These are phyloP conservation scores for Trichoderma atroviride DNA, from an alignment of 2,329 filamentous ascomycete genomes.

Conservation along the genomic window DNA sequence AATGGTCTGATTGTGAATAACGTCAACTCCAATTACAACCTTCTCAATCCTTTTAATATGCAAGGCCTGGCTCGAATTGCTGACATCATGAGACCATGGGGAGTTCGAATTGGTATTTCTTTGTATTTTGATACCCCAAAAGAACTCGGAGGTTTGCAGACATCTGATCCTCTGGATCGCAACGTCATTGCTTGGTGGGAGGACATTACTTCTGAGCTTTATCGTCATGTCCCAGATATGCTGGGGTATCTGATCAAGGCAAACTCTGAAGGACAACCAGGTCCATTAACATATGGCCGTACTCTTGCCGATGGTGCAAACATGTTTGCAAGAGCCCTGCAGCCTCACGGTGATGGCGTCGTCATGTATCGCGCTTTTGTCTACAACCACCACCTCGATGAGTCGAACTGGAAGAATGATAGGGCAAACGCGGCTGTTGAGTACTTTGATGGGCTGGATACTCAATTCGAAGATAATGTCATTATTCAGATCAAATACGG, in stretches of 20 bases:
- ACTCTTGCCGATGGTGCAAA: constrained; percentile 2
- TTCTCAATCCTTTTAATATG: background rate
- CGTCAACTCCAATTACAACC: background rate
- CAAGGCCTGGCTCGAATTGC: background rate
- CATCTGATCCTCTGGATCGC: background rate
- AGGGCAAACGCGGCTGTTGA: background rate
- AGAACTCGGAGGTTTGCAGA: background rate
- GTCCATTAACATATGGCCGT: background rate
- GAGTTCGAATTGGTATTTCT: constrained; percentile 7
- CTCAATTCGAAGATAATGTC: constrained; percentile 8
- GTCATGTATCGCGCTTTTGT: background rate
- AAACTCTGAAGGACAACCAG: background rate
- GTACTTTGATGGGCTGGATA: background rate
- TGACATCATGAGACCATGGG: background rate
- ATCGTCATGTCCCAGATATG: constrained; percentile 1
- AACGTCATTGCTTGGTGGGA: background rate
- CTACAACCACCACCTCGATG: constrained; percentile 1
- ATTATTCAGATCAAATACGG: background rate
- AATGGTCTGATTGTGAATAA: constrained; percentile 1
- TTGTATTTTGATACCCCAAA: background rate
- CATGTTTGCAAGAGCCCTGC: background rate
- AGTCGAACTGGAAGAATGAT: background rate
- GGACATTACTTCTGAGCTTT: constrained; percentile 1
- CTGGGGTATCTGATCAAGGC: background rate
- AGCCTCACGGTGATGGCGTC: background rate